Evolutionary conservation across 2,329 filamentous ascomycete genomes (phyloP).

Genomic region (Exophiala bonariae): DNA sequence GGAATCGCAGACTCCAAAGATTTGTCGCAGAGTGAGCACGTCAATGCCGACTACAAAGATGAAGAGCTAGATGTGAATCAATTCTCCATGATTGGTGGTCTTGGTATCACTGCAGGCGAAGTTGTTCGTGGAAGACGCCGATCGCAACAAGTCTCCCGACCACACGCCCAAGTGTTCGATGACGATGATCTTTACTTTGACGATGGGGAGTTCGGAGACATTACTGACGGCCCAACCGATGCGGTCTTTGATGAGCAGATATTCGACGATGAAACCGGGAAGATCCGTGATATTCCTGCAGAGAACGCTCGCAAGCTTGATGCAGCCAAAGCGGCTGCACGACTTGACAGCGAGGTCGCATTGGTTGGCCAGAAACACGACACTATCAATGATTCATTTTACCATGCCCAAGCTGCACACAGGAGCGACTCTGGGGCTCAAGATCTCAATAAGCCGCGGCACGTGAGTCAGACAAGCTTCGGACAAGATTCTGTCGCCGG

Average conservation of each 20-base stretch:
- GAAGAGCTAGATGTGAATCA: conserved; percentile 7
- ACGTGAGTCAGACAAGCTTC: conserved; percentile 1
- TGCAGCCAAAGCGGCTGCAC: conserved; percentile 16
- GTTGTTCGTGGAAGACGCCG: conserved; percentile 10
- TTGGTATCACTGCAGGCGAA: conserved; percentile 22
- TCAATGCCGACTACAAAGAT: conserved; percentile 4
- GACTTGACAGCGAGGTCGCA: conserved; percentile 13
- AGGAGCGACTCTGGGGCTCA: too few relatives aligned
- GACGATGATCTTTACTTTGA: conserved; percentile 49
- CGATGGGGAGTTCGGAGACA: conserved; percentile 37
- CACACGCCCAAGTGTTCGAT: conserved; percentile 23
- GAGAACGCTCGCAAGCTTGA: conserved; percentile 26
- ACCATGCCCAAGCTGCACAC: background rate
- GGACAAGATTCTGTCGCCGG: conserved; percentile 27
- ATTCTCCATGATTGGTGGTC: conserved; percentile 20
- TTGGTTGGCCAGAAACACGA: too few relatives aligned
- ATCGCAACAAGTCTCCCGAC: conserved; percentile 7
- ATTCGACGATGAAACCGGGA: conserved; percentile 48
- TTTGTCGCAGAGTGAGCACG: conserved; percentile 6
- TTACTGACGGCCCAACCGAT: conserved; percentile 24
- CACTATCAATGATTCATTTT: too few relatives aligned
- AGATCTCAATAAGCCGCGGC: background rate
- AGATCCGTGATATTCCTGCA: conserved; percentile 32
- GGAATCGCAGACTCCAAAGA: conserved; percentile 25
- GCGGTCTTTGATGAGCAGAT: conserved; percentile 48